Evolutionary conservation across 139 green algal species (phyloP), one percentile per base, ranked within the genome.

Genomic region (Mesostigma viride): DNA sequence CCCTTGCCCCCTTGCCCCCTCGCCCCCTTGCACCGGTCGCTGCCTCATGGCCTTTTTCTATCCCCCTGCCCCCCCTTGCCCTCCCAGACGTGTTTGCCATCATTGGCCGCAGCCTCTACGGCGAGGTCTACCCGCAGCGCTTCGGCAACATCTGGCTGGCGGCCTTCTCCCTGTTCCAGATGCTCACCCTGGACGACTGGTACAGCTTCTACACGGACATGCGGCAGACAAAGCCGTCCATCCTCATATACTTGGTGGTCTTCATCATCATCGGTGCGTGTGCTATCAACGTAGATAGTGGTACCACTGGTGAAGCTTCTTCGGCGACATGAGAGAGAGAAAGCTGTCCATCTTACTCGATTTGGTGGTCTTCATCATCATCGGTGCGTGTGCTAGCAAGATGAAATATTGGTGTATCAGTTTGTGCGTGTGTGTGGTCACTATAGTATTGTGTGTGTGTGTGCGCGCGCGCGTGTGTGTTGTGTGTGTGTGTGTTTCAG

Each of bases 1-100:
- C n/a, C n/a, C n/a, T n/a, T n/a, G n/a, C n/a, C n/a, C n/a, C n/a
- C n/a, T n/a, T n/a, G n/a, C n/a, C n/a, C n/a, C n/a, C n/a, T n/a
- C n/a, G n/a, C n/a, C n/a, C n/a, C n/a, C n/a, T n/a, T n/a, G n/a
- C n/a, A n/a, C n/a, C n/a, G n/a, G n/a, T n/a, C n/a, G n/a, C n/a
- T n/a, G n/a, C n/a, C n/a, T n/a, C n/a, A n/a, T n/a, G n/a, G n/a
- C n/a, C n/a, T n/a, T n/a, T n/a, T n/a, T n/a, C n/a, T n/a, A n/a
- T n/a, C n/a, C n/a, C n/a, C n/a, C n/a, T n/a, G n/a, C n/a, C n/a
- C n/a, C n/a, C n/a, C n/a, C n/a, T n/a, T n/a, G n/a, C n/a, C n/a
- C n/a, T n/a, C n/a, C n/a, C n/a, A n/a, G n/a, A n/a, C n/a, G 40
- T 53, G 40, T 53, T 53, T 53, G 40, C 40, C 40, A 53, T 53